These are phyloP conservation scores for Pestalotiopsis sp. DNA, from an alignment of 2,329 filamentous ascomycete species.

Conservation along the genomic window DNA sequence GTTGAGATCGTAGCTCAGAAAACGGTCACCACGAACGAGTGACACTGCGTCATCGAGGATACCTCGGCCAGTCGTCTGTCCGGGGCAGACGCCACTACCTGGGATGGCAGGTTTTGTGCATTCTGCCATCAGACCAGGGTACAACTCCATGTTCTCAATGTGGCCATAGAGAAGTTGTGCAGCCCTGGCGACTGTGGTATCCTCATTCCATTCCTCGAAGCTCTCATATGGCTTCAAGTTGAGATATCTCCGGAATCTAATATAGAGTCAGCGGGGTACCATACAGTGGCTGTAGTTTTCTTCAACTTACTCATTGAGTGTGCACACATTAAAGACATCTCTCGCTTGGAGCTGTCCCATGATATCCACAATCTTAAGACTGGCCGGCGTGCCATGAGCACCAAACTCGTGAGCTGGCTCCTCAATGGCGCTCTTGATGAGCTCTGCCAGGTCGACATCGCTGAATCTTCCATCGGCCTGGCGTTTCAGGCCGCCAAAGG, in stretches of 20 bases:
- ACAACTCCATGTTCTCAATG: slow-evolving; percentile 21
- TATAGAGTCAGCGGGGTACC: not conserved
- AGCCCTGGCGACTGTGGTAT: slow-evolving; percentile 14
- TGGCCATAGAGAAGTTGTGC: slow-evolving; percentile 22
- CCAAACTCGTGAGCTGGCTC: slow-evolving; percentile 18
- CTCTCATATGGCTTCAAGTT: slow-evolving; percentile 17
- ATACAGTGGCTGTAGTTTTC: not conserved
- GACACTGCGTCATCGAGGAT: slow-evolving; percentile 52
- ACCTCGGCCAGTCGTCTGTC: slow-evolving; percentile 45
- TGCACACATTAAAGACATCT: slow-evolving; percentile 15
- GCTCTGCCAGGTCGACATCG: slow-evolving; percentile 76
- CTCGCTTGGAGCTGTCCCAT: slow-evolving; percentile 16
- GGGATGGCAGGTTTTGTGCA: slow-evolving; percentile 24
- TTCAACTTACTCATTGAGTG: slow-evolving; percentile 11
- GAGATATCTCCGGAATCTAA: slow-evolving; percentile 15
- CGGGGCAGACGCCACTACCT: slow-evolving; percentile 47
- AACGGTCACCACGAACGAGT: slow-evolving; percentile 47
- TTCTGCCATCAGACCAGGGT: slow-evolving; percentile 21
- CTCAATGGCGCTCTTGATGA: slow-evolving; percentile 69
- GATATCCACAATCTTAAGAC: slow-evolving; percentile 17
- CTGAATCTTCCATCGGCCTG: slow-evolving; percentile 69
- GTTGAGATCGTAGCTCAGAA: slow-evolving; percentile 51
- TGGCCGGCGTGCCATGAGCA: slow-evolving; percentile 14
- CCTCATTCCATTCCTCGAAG: slow-evolving; percentile 18
- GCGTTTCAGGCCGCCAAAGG: slow-evolving; percentile 69